Evolutionary conservation across 169 alveolate genomes (phyloP), one percentile per base, ranked within the genome.

Genomic region (Eimeria tenella): DNA sequence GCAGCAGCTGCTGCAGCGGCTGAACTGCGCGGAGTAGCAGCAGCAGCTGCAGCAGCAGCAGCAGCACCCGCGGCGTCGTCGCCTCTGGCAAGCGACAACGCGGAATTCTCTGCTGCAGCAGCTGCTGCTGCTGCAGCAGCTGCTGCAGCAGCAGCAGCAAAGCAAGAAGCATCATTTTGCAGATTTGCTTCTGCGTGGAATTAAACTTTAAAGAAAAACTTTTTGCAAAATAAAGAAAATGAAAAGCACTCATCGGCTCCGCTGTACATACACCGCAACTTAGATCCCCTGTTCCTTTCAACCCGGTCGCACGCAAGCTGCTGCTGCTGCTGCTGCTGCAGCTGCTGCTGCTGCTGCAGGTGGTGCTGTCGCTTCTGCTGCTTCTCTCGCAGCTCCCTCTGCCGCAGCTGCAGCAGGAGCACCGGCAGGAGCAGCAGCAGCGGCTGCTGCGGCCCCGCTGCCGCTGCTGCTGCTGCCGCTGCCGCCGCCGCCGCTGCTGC

Each of bases 251-350:
- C n/a, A n/a, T n/a, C n/a, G n/a, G n/a, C n/a, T n/a, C n/a, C n/a
- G n/a, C n/a, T n/a, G n/a, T n/a, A n/a, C n/a, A n/a, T n/a, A n/a
- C 19, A 8, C 13, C 65, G 8, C 65, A 8, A 9, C 19, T 13
- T 58, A 8, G 65, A 8, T 58, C 13, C 65, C 65, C 65, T 58
- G 19, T 8, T 58, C 19, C 65, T n/a, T n/a, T n/a, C n/a, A n/a
- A n/a, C n/a, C n/a, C n/a, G n/a, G n/a, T n/a, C n/a, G n/a, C n/a
- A n/a, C n/a, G n/a, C n/a, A n/a, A n/a, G n/a, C n/a, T n/a, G n/a
- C n/a, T 65, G 75, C 75, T 65, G 75, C 75, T 17, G 75, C 75
- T 65, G 75, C 75, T 17, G 75, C 75, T n/a, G 75, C 25, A 5
- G 75, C 19, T 56, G 75, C 25, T 11, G 75, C 75, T 17, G 75